Percentiles rank a stretch among this genome's conserved stretches.
Conservation (phyloP, 2,329 filamentous ascomycete species). For the Parasarocladium wereldwijsianum region DNA sequence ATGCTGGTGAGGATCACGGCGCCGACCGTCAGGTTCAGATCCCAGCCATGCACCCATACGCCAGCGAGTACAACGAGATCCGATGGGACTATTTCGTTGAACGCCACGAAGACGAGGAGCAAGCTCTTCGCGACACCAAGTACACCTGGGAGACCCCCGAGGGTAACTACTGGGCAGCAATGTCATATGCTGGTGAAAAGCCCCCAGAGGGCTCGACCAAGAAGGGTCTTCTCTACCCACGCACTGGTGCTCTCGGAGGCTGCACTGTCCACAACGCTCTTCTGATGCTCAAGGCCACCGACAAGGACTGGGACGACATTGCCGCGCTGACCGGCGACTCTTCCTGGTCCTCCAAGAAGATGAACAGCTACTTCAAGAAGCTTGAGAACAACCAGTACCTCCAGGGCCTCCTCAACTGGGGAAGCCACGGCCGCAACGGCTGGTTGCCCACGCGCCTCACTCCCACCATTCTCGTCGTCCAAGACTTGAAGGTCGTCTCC, state of each 20-base stretch:
- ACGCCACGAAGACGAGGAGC: conserved; percentile 35
- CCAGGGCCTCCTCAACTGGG: conserved; percentile 4
- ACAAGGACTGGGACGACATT: conserved; percentile 25
- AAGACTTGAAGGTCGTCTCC: conserved; percentile 28
- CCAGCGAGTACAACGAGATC: conserved; percentile 34
- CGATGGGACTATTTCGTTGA: conserved; percentile 45
- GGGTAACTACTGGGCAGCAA: conserved; percentile 6
- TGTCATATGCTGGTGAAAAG: conserved; percentile 7
- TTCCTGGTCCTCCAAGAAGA: conserved; percentile 42
- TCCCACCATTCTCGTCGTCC: conserved; percentile 26
- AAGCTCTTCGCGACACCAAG: conserved; percentile 24
- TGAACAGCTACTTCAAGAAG: conserved; percentile 43
- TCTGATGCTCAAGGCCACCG: conserved; percentile 21
- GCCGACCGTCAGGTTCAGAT: conserved; percentile 30
- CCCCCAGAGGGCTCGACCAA: conserved; percentile 24
- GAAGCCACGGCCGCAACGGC: conserved; percentile 10
- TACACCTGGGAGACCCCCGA: conserved; percentile 6
- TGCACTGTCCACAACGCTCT: conserved; percentile 46
- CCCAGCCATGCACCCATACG: conserved; percentile 26
- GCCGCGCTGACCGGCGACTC: conserved; percentile 42
- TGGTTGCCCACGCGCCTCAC: conserved; percentile 22
- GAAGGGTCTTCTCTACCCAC: conserved; percentile 30
- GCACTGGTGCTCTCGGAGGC: conserved; percentile 30
- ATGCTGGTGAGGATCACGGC: conserved; percentile 45
- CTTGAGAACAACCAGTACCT: conserved; percentile 40